Evolutionary conservation across 495 filamentous ascomycete genomes (phyloP).

Genomic region (Xylaria bambusicola): DNA sequence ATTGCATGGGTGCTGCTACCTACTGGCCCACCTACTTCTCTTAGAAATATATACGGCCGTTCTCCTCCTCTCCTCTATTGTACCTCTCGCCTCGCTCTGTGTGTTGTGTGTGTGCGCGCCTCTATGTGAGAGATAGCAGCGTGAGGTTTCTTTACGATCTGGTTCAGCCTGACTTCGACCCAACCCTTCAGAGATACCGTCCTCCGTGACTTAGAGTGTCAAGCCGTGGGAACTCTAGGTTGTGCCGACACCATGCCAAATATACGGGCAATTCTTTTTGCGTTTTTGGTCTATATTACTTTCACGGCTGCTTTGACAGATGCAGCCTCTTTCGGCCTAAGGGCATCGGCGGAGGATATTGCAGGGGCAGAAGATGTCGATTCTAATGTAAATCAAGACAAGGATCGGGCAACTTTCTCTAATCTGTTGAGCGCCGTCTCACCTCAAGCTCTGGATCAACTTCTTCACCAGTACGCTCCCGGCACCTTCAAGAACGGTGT

Average conservation of each 20-base stretch:
- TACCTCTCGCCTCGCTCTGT: not conserved
- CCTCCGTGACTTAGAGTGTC: slow-evolving; percentile 1
- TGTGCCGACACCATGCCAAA: not conserved
- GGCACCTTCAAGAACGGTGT: slow-evolving; percentile 40
- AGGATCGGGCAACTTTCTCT: slow-evolving; percentile 35
- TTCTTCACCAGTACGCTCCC: slow-evolving; percentile 44
- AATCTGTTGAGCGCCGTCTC: slow-evolving; percentile 37
- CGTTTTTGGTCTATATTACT: slow-evolving; percentile 33
- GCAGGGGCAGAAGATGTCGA: slow-evolving; percentile 13
- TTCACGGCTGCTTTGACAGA: slow-evolving; percentile 34
- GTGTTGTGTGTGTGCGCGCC: too few relatives aligned
- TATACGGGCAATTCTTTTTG: slow-evolving; percentile 23
- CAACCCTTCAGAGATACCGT: not conserved
- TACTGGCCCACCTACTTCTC: too few relatives aligned
- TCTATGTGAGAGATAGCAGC: too few relatives aligned
- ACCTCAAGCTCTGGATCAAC: slow-evolving; percentile 38
- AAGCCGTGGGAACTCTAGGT: not conserved
- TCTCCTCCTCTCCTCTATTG: not conserved
- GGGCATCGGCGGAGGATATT: slow-evolving; percentile 15
- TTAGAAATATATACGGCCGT: too few relatives aligned
- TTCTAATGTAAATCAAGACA: slow-evolving; percentile 6
- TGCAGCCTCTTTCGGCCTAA: slow-evolving; percentile 27
- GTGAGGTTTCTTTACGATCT: too few relatives aligned
- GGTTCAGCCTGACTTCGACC: too few relatives aligned
- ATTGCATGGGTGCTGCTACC: not conserved